A percentile compares a stretch with the other conserved stretches of the same genome.
Evolutionary conservation across 2,329 filamentous ascomycete genomes (phyloP).

Genomic region (Paecilomyces niveus): DNA sequence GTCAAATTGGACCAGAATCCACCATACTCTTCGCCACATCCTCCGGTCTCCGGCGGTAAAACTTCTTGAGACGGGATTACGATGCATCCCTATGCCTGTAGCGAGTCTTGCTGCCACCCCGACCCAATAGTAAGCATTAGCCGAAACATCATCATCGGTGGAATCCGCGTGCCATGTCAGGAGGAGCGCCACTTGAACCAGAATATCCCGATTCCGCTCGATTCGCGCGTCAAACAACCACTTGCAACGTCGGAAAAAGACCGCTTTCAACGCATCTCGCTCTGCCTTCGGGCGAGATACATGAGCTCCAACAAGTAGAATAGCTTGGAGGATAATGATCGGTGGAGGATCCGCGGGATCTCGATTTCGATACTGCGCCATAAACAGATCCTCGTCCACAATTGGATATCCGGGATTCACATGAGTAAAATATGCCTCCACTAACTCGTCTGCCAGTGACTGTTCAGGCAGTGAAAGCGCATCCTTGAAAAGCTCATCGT

Average conservation of each 20-base stretch:
- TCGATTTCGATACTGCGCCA: conserved; percentile 43
- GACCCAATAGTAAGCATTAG: conserved; percentile 49
- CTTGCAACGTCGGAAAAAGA: conserved; percentile 49
- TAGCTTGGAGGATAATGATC: conserved; percentile 44
- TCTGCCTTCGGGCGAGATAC: conserved; percentile 35
- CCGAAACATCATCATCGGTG: conserved; percentile 48
- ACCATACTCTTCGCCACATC: conserved; percentile 39
- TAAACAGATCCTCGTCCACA: conserved; percentile 46
- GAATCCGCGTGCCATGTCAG: conserved; percentile 50
- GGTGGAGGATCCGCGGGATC: conserved; percentile 40
- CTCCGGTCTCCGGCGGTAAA: conserved; percentile 35
- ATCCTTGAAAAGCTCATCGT: conserved; percentile 41
- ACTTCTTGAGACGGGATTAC: conserved; percentile 33
- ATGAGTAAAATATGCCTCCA: conserved; percentile 45
- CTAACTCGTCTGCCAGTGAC: conserved; percentile 42
- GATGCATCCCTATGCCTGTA: conserved; percentile 49
- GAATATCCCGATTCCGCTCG: conserved; percentile 46
- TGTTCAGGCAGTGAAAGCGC: conserved; percentile 45
- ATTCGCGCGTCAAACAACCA: conserved; percentile 47
- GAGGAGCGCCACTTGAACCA: conserved; percentile 50
- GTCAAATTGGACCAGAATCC: conserved; percentile 38
- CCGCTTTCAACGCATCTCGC: conserved; percentile 39
- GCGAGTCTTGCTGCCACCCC: conserved; percentile 48
- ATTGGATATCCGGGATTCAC: conserved; percentile 48
- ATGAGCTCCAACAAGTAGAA: conserved; percentile 47